Conservation (phyloP, 1,284 basidiomycete species). For the Boletus semigastroideus region DNA sequence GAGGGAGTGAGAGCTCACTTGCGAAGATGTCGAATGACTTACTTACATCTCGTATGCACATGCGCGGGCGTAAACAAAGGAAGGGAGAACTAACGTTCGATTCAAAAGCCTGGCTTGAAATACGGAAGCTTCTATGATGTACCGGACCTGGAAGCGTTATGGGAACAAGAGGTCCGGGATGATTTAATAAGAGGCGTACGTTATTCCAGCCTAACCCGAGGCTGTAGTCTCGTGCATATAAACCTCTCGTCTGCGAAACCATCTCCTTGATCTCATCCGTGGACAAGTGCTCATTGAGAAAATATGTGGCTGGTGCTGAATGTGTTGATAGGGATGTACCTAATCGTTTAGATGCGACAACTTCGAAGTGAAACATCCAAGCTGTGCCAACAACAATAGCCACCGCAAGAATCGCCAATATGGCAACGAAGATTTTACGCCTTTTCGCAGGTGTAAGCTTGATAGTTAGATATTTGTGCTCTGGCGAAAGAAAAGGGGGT, state of each 20-base stretch:
- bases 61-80: slow-evolving; percentile 40
- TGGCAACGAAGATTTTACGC: slow-evolving; percentile 10
- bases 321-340: not conserved
- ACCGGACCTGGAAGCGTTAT: slow-evolving; percentile 32
- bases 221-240: slow-evolving; percentile 38
- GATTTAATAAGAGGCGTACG: slow-evolving; percentile 16
- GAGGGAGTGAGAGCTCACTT: not conserved
- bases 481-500: slow-evolving; percentile 4
- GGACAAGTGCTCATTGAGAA: slow-evolving; percentile 17
- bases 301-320: not conserved
- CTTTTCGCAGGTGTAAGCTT: slow-evolving; percentile 9
- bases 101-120: slow-evolving; percentile 38
- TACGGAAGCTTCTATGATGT: slow-evolving; percentile 40
- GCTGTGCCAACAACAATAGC: slow-evolving; percentile 7
- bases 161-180: not conserved
- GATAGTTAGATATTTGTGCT: not conserved
- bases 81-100: slow-evolving; percentile 40
- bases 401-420: slow-evolving; percentile 2
- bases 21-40: slow-evolving; percentile 4
- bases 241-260: slow-evolving; percentile 35
- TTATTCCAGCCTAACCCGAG: slow-evolving; percentile 42
- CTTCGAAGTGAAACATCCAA: slow-evolving; percentile 11
- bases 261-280: slow-evolving; percentile 22
- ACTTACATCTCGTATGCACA: slow-evolving; percentile 37
- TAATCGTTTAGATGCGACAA: slow-evolving; percentile 1